Conservation (phyloP, 768 basidiomycete species). For the Kwoniella dendrophila region DNA sequence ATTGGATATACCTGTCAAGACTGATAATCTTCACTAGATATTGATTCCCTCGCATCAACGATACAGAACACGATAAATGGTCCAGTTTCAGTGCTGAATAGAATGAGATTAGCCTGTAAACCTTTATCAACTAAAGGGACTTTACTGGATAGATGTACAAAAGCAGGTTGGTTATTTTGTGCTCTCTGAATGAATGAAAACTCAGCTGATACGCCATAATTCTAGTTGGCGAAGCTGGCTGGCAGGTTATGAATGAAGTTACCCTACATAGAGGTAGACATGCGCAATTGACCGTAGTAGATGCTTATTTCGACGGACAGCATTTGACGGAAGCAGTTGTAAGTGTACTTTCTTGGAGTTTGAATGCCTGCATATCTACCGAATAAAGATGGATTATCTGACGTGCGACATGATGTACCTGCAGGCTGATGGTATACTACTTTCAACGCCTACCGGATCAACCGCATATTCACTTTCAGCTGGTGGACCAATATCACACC, state of each 20-base stretch:
- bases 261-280: conserved; percentile 87
- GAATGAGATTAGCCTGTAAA: conserved; percentile 83
- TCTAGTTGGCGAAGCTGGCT: conserved; percentile 62
- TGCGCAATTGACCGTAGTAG: conserved; percentile 88
- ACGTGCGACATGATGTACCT: conserved; percentile 9
- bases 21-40: conserved; percentile 63
- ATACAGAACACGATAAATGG: conserved; percentile 77
- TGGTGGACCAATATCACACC: conserved; percentile 94
- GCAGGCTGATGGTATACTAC: conserved; percentile 88
- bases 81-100: conserved; percentile 76
- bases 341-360: conserved; percentile 58
- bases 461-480: conserved; percentile 95
- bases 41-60: conserved; percentile 80
- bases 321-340: conserved; percentile 95
- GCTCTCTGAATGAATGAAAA: not conserved
- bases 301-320: conserved; percentile 90
- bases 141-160: conserved; percentile 28
- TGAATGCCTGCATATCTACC: conserved; percentile 24
- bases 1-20: no score
- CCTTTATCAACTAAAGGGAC: conserved; percentile 27
- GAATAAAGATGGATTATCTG: not conserved
- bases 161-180: conserved; percentile 31
- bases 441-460: conserved; percentile 94
- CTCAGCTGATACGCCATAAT: conserved; percentile 3
- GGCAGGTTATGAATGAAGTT: conserved; percentile 98